A percentile compares a stretch with the other conserved stretches of the same genome.
These are phyloP conservation scores for Aureobasidium sp. DNA, from an alignment of 2,329 filamentous ascomycete species.

Conservation along the genomic window DNA sequence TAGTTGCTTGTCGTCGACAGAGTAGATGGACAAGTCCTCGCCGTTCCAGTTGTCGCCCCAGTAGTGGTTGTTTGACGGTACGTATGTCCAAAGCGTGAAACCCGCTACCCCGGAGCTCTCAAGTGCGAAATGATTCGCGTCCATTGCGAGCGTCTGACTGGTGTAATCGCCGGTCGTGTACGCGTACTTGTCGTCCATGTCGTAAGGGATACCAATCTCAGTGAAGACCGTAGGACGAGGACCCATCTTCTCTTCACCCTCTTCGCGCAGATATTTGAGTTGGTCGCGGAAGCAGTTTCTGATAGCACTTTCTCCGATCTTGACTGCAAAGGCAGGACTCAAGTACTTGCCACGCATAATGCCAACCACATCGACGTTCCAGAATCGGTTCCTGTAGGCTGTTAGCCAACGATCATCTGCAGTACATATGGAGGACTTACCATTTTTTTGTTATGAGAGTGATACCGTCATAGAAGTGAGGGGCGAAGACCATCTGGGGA, in stretches of 20 bases:
- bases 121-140: slow-evolving; percentile 89
- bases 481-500: slow-evolving; percentile 80
- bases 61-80: slow-evolving; percentile 62
- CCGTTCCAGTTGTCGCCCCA: slow-evolving; percentile 96
- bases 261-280: slow-evolving; percentile 69
- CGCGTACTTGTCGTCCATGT: slow-evolving; percentile 95
- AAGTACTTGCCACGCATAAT: slow-evolving; percentile 82
- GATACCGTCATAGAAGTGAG: slow-evolving; percentile 94
- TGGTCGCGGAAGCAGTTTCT: slow-evolving; percentile 89
- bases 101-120: slow-evolving; percentile 79
- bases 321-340: slow-evolving; percentile 83
- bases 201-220: slow-evolving; percentile 95
- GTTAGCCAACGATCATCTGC: slow-evolving; percentile 12
- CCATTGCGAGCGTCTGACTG: slow-evolving; percentile 84
- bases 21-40: slow-evolving; percentile 88
- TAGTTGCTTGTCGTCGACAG: slow-evolving; percentile 65
- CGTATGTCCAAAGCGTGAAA: slow-evolving; percentile 85
- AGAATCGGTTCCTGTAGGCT: slow-evolving; percentile 63
- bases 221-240: slow-evolving; percentile 83
- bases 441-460: slow-evolving; percentile 97
- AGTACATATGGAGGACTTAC: slow-evolving; percentile 30
- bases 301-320: slow-evolving; percentile 86
- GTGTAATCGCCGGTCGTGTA: slow-evolving; percentile 94
- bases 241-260: slow-evolving; percentile 82
- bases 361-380: slow-evolving; percentile 94